Conservation (phyloP, 1,284 basidiomycete genomes). For the Microbotryum violaceum region DNA sequence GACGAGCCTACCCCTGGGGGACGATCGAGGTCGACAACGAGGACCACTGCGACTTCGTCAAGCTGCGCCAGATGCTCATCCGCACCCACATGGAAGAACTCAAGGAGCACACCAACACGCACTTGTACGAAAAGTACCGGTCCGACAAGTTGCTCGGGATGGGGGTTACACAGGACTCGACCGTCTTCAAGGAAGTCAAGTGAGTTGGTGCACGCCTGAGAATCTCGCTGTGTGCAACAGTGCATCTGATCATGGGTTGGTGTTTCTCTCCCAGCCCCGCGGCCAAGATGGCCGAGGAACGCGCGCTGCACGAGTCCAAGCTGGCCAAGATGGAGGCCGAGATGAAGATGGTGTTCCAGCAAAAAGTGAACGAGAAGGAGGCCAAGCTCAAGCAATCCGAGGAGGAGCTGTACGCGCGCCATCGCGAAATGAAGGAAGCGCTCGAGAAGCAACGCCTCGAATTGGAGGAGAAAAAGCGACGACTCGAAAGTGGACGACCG, state of each 20-base stretch:
- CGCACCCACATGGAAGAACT: constrained; percentile 97
- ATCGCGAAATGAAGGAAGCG: constrained; percentile 98
- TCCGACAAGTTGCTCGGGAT: constrained; percentile 87
- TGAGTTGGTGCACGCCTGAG: constrained; percentile 45
- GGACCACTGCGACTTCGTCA: constrained; percentile 96
- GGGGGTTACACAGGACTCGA: constrained; percentile 92
- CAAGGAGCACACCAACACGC: constrained; percentile 85
- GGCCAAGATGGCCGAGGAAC: constrained; percentile 88
- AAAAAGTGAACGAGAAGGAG: constrained; percentile 98
- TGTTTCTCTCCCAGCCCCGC: constrained; percentile 59
- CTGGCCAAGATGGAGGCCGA: constrained; percentile 98
- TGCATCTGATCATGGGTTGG: not conserved
- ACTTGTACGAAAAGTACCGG: constrained; percentile 92
- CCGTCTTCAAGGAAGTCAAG: constrained; percentile 98
- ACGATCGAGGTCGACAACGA: constrained; percentile 97
- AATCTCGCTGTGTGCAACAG: not conserved
- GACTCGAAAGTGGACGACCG: constrained; percentile 86
- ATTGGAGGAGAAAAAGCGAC: constrained; percentile 96
- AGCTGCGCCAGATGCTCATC: constrained; percentile 95
- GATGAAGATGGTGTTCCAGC: constrained; percentile 74
- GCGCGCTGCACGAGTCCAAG: constrained; percentile 62
- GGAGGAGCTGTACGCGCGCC: constrained; percentile 92
- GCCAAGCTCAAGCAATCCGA: constrained; percentile 95
- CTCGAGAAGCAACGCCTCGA: constrained; percentile 93
- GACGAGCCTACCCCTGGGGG: constrained; percentile 92